These are phyloP conservation scores for Tricholoma sp. DNA, from an alignment of 768 basidiomycete genomes.

Conservation along the genomic window DNA sequence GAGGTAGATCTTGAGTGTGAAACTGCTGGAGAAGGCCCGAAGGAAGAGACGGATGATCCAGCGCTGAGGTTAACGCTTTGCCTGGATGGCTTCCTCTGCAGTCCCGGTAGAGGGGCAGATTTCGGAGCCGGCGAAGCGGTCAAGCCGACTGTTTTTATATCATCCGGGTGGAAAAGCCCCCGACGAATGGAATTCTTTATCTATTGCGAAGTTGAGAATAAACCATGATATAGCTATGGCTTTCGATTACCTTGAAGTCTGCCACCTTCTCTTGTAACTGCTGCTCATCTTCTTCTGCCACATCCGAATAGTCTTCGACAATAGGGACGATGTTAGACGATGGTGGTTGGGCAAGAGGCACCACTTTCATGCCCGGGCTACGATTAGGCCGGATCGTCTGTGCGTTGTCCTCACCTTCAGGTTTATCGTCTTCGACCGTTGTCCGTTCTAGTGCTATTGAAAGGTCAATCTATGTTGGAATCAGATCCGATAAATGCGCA, in stretches of 20 bases:
- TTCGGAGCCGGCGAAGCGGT: conserved; percentile 52
- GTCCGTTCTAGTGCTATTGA: conserved; percentile 59
- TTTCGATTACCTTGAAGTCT: conserved; percentile 64
- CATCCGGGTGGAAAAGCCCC: conserved; percentile 84
- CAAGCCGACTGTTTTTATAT: conserved; percentile 74
- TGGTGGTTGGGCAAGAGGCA: conserved; percentile 58
- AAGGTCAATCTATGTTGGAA: not conserved
- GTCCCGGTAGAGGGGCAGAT: conserved; percentile 61
- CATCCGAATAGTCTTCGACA: conserved; percentile 89
- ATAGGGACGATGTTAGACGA: conserved; percentile 60
- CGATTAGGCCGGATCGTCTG: conserved; percentile 74
- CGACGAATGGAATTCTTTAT: conserved; percentile 68
- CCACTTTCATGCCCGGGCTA: conserved; percentile 55
- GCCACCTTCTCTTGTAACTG: conserved; percentile 73
- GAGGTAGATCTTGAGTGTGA: conserved; percentile 60
- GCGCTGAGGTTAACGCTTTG: conserved; percentile 46
- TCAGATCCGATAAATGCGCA: conserved; percentile 13
- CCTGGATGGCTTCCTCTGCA: conserved; percentile 49
- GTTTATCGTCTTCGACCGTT: conserved; percentile 49
- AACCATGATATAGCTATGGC: not conserved
- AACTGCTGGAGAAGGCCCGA: conserved; percentile 23
- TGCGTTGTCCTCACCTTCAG: conserved; percentile 65
- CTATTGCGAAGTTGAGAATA: conserved; percentile 23
- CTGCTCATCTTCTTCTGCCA: conserved; percentile 68
- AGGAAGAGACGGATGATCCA: conserved; percentile 20